phyloP scores from a whole-genome alignment of 2,329 filamentous ascomycete species.

The Aspergillus ibericus region DNA sequence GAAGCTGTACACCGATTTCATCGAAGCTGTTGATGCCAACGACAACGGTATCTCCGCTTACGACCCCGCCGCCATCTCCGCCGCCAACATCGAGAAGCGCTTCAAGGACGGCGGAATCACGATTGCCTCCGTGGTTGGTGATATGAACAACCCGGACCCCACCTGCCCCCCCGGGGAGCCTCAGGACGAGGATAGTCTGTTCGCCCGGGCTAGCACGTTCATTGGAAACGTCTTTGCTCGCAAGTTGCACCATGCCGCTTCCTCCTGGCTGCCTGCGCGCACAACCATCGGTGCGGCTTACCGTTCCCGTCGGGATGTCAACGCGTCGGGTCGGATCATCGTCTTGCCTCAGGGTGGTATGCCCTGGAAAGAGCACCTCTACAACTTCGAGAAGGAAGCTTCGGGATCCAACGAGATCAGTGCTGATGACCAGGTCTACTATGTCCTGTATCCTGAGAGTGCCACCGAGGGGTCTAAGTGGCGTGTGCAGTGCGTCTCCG shows the following conservation, averaged over 20 bases:
- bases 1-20: conserved; percentile 89
- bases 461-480: conserved; percentile 75
- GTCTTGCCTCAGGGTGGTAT: conserved; percentile 74
- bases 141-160: conserved; percentile 68
- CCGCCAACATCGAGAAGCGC: conserved; percentile 74
- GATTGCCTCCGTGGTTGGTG: conserved; percentile 78
- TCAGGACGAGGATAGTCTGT: conserved; percentile 80
- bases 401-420: conserved; percentile 35
- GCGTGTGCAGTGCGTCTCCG: conserved; percentile 90
- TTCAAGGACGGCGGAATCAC: conserved; percentile 82
- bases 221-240: conserved; percentile 87
- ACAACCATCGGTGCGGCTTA: conserved; percentile 76
- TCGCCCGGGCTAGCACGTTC: conserved; percentile 72
- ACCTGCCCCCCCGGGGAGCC: conserved; percentile 53
- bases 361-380: conserved; percentile 96
- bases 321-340: conserved; percentile 75
- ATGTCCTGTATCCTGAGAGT: conserved; percentile 89
- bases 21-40: conserved; percentile 95
- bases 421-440: conserved; percentile 64
- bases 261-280: conserved; percentile 84
- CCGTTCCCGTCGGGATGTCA: conserved; percentile 63
- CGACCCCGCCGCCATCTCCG: conserved; percentile 67
- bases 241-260: conserved; percentile 73
- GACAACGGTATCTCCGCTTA: conserved; percentile 91
- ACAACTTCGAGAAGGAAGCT: conserved; percentile 71